These are phyloP conservation scores for Cordyceps cicadae DNA, from an alignment of 2,329 filamentous ascomycete genomes.

Conservation along the genomic window DNA sequence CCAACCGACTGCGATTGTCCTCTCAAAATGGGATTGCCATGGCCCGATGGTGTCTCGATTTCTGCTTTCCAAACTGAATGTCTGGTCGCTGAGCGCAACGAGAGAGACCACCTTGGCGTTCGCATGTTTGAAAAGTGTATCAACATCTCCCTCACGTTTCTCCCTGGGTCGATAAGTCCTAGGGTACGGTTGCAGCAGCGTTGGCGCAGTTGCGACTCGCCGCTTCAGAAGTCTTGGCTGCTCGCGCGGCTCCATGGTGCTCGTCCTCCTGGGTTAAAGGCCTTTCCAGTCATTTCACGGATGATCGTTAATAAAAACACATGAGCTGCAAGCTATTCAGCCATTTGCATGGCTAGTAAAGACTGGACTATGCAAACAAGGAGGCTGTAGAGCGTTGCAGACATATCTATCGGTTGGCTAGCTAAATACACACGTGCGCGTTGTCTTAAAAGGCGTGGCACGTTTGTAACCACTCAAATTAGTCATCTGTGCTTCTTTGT, in stretches of 20 bases:
- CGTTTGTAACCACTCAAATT: not conserved
- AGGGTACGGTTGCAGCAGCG: conserved; percentile 14
- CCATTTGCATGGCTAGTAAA: not conserved
- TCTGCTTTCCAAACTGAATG: conserved; percentile 29
- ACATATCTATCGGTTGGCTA: too few species aligned
- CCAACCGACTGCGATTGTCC: conserved; percentile 70
- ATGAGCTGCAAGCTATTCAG: not conserved
- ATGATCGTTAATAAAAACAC: not conserved
- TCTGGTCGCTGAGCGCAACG: conserved; percentile 11
- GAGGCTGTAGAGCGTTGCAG: too few species aligned
- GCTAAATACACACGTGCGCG: too few species aligned
- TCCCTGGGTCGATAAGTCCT: not conserved
- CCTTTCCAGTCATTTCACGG: not conserved
- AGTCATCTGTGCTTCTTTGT: not conserved
- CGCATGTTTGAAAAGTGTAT: not conserved
- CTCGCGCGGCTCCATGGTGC: not conserved
- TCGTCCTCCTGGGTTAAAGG: not conserved
- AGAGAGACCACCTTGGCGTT: conserved; percentile 10
- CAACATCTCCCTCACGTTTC: not conserved
- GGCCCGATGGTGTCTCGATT: conserved; percentile 53
- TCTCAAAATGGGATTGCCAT: conserved; percentile 68
- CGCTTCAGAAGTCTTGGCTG: conserved; percentile 11
- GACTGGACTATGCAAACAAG: too few species aligned
- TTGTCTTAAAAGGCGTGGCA: too few species aligned
- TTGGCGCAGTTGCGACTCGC: conserved; percentile 25